Conservation (phyloP, 2,329 filamentous ascomycete species). For the Dothistroma pini region DNA sequence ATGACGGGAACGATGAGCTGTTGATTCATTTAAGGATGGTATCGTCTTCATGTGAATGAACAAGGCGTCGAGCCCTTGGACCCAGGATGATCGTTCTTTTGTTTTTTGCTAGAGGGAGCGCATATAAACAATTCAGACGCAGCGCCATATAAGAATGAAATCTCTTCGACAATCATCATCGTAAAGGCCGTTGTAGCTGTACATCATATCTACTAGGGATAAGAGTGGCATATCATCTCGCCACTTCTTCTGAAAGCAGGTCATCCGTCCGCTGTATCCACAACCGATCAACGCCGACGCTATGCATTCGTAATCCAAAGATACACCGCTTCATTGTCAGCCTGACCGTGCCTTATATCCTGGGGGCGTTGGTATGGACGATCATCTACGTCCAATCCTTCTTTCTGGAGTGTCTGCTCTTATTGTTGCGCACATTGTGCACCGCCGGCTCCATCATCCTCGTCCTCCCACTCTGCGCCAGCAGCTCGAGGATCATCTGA, state of each 20-base stretch:
- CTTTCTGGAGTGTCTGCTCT: not conserved
- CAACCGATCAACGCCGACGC: not conserved
- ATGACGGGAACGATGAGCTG: too few species aligned
- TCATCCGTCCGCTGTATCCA: not conserved
- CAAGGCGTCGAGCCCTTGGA: not conserved
- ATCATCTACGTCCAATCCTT: not conserved
- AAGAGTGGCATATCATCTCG: not conserved
- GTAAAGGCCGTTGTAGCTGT: not conserved
- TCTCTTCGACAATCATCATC: not conserved
- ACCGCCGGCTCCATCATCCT: constrained; percentile 55
- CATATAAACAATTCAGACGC: not conserved
- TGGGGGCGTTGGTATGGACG: not conserved
- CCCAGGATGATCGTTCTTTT: not conserved
- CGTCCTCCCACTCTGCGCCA: constrained; percentile 67
- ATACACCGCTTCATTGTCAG: not conserved
- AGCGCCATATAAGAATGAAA: not conserved
- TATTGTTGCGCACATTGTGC: constrained; percentile 74
- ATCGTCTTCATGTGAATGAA: not conserved
- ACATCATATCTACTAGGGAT: not conserved
- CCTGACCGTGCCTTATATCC: not conserved
- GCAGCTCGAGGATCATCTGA: constrained; percentile 64
- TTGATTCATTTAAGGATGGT: not conserved
- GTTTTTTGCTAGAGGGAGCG: not conserved
- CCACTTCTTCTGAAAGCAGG: not conserved
- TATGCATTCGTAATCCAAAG: not conserved